Base-by-base conservation (phyloP, 129 eudicot species). In the Apium graveolens region DNA sequence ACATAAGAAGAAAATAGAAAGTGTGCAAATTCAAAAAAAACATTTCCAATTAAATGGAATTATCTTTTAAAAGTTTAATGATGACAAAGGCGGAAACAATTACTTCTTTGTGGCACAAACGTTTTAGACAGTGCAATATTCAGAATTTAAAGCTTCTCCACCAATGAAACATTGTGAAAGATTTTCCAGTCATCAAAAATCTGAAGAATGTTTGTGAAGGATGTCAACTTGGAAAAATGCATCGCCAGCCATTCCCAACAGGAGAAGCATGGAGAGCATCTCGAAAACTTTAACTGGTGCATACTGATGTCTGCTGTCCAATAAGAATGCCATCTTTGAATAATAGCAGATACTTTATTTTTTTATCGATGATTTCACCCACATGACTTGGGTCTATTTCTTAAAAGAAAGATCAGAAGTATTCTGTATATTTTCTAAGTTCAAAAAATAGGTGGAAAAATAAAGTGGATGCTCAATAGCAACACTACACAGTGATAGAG, bases 351-450 rank as follows among this genome's bases (percentile, higher is more conserved):
- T 83, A 78, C 37, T 83, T 78, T 21, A 39, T 83, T 7, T 79
- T 4, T 79, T 83, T 11, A 57, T 83, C 65, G 86, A 83, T 79
- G 80, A 83, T 24, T 79, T 4, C 29, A 73, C 72, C 0, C 17
- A 74, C 2, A 76, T 79, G 76, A 78, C 75, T 77, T 83, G 86
- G 86, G 18, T 79, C 8, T 79, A 46, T 75, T 76, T 83, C 13
- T 2, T 83, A 2, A 48, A 75, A 1, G 1, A 70, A 41, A 83
- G 75, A 39, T 80, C 45, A n/a, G 77, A 83, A 29, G 76, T 76
- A 16, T 65, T 83, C 11, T 7, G 24, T 5, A 21, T 7, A 0
- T 78, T 78, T 45, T 42, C 62, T 5, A 17, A 38, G 3, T 83
- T 74, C 21, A 49, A 76, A 29, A 39, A 34, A 3, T 27, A 63